Evolutionary conservation across 805 yeast genomes (phyloP).

Genomic region (Sungouiozyma intestinalis): DNA sequence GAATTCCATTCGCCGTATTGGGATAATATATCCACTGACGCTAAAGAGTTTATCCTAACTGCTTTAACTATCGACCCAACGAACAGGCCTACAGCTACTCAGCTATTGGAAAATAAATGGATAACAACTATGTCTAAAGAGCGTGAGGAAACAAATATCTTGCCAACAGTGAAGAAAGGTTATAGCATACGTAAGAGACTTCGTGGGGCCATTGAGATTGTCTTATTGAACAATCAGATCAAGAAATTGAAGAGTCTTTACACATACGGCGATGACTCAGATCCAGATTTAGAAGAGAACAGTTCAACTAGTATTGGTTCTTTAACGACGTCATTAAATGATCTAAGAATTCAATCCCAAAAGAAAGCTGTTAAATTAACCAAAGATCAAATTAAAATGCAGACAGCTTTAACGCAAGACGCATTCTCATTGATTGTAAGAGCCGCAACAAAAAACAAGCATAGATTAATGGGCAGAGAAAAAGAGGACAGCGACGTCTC

Average conservation of each 20-base stretch:
- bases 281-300: constrained; percentile 23
- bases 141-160: constrained; percentile 49
- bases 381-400: constrained; percentile 14
- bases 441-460: constrained; percentile 55
- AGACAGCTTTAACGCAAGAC: constrained; percentile 36
- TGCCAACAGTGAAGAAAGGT: constrained; percentile 70
- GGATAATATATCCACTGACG: constrained; percentile 69
- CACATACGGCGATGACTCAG: constrained; percentile 34
- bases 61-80: constrained; percentile 61
- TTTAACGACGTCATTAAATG: constrained; percentile 13
- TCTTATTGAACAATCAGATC: constrained; percentile 71
- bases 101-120: constrained; percentile 70
- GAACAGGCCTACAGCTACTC: constrained; percentile 56
- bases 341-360: constrained; percentile 6
- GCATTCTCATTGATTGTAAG: constrained; percentile 62
- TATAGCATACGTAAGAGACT: constrained; percentile 79
- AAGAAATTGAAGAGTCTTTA: constrained; percentile 54
- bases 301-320: constrained; percentile 11
- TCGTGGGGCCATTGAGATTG: constrained; percentile 76
- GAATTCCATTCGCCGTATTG: constrained; percentile 81
- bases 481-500: constrained; percentile 4
- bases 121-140: constrained; percentile 38
- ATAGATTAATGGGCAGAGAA: constrained; percentile 23
- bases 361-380: constrained; percentile 6
- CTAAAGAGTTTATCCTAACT: constrained; percentile 64